Evolutionary conservation across 495 filamentous ascomycete genomes (phyloP), one percentile per base, ranked within the genome.

Genomic region (Cryomyces minteri): DNA sequence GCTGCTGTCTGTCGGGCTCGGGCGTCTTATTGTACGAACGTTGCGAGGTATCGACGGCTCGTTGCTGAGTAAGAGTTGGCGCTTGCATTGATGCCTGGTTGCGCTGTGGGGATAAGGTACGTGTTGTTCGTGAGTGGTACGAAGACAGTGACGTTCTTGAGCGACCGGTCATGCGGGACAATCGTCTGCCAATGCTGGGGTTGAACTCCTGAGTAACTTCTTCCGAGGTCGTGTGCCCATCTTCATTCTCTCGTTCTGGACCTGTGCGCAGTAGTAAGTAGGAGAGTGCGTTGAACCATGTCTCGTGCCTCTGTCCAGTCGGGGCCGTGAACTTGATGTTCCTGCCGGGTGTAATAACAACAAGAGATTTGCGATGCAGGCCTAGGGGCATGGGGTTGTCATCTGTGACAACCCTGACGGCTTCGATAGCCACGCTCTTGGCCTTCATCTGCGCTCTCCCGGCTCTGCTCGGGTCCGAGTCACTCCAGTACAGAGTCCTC

Each of bases 271-370:
- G 64, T 31, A 96, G 71, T 9, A 98, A 74, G 56, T 98, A 98
- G 4, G 86, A 92, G 34, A 98, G 70, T 5, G 90, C 87, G 57
- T 95, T 95, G 72, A 90, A 96, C 90, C 90, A 98, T 4, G 88
- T 96, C 61, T 96, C 90, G 51, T 98, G 90, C 44, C 90, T 71
- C 55, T 94, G 86, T 12, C 84, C 80, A 6, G 90, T 98, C 31
- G 83, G 78, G 44, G 92, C 92, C 14, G 90, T 98, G 54, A 96
- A 88, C 54, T 94, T 82, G 58, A 98, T 71, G 9, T 75, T 74
- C 46, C 90, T 76, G 34, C 87, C 84, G 31, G 88, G 88, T 11
- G 90, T 92, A 44, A 94, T 68, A 48, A 98, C 77, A 46, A 96
- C 69, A 52, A 98, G 65, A 62, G 84, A 92, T 71, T 93, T 88